phyloP scores from a whole-genome alignment of 208 protist genomes.

The Endotrypanum monterogeii region DNA sequence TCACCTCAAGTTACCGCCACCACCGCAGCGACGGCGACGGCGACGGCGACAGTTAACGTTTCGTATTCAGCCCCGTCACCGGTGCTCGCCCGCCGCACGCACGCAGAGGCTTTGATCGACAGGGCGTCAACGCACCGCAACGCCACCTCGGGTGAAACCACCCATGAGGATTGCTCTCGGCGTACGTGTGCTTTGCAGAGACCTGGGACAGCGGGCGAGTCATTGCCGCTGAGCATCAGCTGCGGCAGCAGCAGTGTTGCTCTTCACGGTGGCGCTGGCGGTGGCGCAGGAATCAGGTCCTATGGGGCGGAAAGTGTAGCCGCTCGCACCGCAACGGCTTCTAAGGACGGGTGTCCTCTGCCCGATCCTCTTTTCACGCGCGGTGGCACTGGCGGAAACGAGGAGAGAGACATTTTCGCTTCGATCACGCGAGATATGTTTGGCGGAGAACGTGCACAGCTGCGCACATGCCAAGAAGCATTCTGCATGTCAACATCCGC shows the following conservation, averaged over 20 bases:
- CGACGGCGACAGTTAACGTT: background rate
- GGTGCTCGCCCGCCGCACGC: background rate
- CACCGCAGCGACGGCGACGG: background rate
- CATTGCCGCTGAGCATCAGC: background rate
- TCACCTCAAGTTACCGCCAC: background rate
- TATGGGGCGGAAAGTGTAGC: background rate
- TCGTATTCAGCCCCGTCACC: background rate
- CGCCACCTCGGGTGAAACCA: background rate
- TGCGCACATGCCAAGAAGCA: background rate
- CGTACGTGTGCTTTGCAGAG: background rate
- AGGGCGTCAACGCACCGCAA: background rate
- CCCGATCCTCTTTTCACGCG: background rate
- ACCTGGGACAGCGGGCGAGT: background rate
- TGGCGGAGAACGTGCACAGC: background rate
- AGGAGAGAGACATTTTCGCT: background rate
- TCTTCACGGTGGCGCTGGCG: background rate
- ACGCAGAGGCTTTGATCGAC: background rate
- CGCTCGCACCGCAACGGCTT: background rate
- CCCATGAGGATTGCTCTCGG: background rate
- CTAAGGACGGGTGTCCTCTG: background rate
- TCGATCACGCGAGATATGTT: constrained; percentile 7
- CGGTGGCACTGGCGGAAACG: background rate
- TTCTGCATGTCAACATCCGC: background rate
- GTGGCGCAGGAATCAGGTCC: background rate
- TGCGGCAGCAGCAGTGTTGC: background rate